A percentile compares a stretch with the other conserved stretches of the same genome.
Evolutionary conservation across 2,329 filamentous ascomycete species (phyloP).

Genomic region (Aspergillus brasiliensis): DNA sequence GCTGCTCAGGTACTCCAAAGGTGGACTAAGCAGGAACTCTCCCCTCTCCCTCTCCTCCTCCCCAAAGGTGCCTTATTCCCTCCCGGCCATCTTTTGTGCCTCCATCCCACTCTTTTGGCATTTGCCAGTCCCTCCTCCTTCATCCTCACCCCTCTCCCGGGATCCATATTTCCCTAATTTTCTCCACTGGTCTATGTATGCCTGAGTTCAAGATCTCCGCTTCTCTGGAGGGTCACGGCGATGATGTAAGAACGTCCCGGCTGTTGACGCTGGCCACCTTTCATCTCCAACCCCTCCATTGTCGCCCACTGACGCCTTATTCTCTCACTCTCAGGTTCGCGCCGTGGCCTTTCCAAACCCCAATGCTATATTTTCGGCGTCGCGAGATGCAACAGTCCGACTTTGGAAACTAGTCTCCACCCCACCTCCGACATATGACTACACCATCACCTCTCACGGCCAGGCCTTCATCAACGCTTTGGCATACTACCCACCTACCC

Average conservation of each 20-base stretch:
- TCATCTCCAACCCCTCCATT: slow-evolving; percentile 6
- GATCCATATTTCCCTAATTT: neutral
- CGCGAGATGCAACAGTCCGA: slow-evolving; percentile 86
- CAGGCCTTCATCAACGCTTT: slow-evolving; percentile 86
- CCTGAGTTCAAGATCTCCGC: slow-evolving; percentile 91
- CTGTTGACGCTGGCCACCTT: slow-evolving; percentile 20
- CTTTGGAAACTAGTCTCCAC: slow-evolving; percentile 73
- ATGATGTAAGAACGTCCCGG: slow-evolving; percentile 70
- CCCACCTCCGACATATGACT: slow-evolving; percentile 71
- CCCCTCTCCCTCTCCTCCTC: neutral
- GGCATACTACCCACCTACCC: slow-evolving; percentile 70
- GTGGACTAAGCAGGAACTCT: slow-evolving; percentile 5
- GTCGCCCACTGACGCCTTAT: slow-evolving; percentile 50
- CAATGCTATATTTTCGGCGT: slow-evolving; percentile 77
- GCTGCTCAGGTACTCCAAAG: slow-evolving; percentile 2
- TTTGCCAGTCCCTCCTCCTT: neutral
- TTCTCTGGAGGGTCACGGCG: slow-evolving; percentile 82
- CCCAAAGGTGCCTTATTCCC: slow-evolving; percentile 7
- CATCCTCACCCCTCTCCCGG: neutral
- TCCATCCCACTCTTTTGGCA: neutral
- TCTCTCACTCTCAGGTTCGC: slow-evolving; percentile 69
- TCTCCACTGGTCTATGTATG: slow-evolving; percentile 54
- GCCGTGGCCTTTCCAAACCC: slow-evolving; percentile 76
- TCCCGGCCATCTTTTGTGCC: slow-evolving; percentile 3
- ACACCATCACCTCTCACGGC: slow-evolving; percentile 75